A percentile compares a stretch with the other conserved stretches of the same genome.
Conservation (phyloP, 208 protist species). For the Angomonas desouzai region DNA sequence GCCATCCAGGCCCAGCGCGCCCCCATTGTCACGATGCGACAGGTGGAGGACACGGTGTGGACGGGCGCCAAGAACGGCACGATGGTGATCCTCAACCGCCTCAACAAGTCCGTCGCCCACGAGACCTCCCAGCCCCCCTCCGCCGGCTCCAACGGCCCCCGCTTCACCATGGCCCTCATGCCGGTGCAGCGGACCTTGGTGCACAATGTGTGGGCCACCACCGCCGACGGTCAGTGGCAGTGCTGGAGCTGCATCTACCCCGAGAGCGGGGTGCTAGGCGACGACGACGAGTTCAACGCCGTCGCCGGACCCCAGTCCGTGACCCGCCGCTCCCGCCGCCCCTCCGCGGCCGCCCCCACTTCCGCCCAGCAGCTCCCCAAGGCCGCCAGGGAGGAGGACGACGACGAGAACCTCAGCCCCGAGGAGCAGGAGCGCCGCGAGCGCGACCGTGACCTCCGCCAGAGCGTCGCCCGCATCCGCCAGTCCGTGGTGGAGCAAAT, state of each 20-base stretch:
- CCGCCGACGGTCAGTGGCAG: slow-evolving; percentile 38
- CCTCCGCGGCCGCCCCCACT: slow-evolving; percentile 12
- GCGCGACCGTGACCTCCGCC: slow-evolving; percentile 25
- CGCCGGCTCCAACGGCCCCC: slow-evolving; percentile 12
- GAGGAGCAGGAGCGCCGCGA: slow-evolving; percentile 18
- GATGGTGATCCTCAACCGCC: slow-evolving; percentile 47
- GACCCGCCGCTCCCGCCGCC: slow-evolving; percentile 17
- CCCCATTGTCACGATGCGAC: slow-evolving; percentile 41
- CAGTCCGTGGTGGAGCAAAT: slow-evolving; percentile 28
- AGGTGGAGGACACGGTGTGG: slow-evolving; percentile 62
- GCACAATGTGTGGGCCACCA: slow-evolving; percentile 42
- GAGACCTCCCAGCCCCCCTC: slow-evolving; percentile 30
- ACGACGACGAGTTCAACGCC: slow-evolving; percentile 9
- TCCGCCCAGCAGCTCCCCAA: slow-evolving; percentile 5
- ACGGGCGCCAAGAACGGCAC: slow-evolving; percentile 60
- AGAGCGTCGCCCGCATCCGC: slow-evolving; percentile 34
- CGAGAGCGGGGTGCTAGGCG: slow-evolving; percentile 12
- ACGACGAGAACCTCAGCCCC: slow-evolving; percentile 12
- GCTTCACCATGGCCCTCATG: slow-evolving; percentile 32
- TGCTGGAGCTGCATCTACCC: slow-evolving; percentile 39
- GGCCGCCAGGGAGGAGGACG: slow-evolving; percentile 7
- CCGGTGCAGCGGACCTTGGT: slow-evolving; percentile 32
- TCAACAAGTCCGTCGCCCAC: slow-evolving; percentile 35
- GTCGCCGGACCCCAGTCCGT: slow-evolving; percentile 14
- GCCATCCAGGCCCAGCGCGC: slow-evolving; percentile 40